Base-by-base conservation (phyloP, 2,329 filamentous ascomycete genomes). In the Orbilia blumenaviensis region DNA sequence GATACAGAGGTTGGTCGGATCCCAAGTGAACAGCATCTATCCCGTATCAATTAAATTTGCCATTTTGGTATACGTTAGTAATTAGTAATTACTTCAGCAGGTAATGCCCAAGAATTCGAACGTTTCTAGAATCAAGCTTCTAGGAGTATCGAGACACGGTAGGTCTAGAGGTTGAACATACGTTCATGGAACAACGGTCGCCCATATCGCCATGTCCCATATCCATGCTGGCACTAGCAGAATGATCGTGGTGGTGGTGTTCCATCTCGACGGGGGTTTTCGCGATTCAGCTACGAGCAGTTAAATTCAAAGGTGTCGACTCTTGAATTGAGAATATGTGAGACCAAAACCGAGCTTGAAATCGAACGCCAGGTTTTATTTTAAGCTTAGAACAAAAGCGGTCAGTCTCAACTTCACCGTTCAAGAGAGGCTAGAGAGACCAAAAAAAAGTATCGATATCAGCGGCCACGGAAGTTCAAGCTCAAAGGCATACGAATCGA, bases 11-110 rank as follows among this genome's bases (percentile, higher is more conserved):
- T 98, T 91, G 68, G 87, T 88, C 1, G 94, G 94, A 83, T 93
- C 89, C 94, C 94, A 99, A 77, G 93, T 98, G 86, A 99, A 99
- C 79, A 98, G 89, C 94, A 97, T 98, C 93, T 97, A 80, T 3
- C 56, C 18, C 27, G n/a, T n/a, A 38, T 34, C 9, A 2, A 18
- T 41, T 27, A 27, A 8, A n/a, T n/a, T n/a, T n/a, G n/a, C n/a
- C n/a, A n/a, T n/a, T n/a, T n/a, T n/a, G n/a, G n/a, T n/a, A n/a
- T n/a, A n/a, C n/a, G n/a, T n/a, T n/a, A n/a, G n/a, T n/a, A n/a
- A n/a, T n/a, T n/a, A n/a, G n/a, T n/a, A n/a, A n/a, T n/a, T n/a
- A n/a, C n/a, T n/a, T n/a, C n/a, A n/a, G n/a, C n/a, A n/a, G n/a
- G n/a, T n/a, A n/a, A n/a, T n/a, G n/a, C n/a, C n/a, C n/a, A n/a